Base-by-base conservation (phyloP, 257 asterid species). In the Rubia yunnanensis region DNA sequence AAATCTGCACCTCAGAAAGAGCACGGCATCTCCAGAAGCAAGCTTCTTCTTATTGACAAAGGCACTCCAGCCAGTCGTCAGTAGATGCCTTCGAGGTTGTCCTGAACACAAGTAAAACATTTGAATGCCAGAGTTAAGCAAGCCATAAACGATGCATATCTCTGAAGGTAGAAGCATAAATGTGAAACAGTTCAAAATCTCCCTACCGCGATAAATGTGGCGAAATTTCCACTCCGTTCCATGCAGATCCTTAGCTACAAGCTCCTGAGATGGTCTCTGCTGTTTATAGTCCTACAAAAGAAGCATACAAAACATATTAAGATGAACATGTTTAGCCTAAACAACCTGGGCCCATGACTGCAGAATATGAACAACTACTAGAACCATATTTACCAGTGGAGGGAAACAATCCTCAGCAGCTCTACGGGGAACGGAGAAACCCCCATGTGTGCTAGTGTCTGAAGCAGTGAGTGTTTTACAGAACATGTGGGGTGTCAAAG, bases 381-480 rank as follows among this genome's bases (percentile, higher is more conserved):
- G 50, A 44, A 44, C n/a, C 13, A 20, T 58, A 22, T 34, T 65
- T 85, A 92, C 98, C 91, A 92, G 74, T 46, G 98, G 96, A 67
- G 98, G 97, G 71, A 92, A 89, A 74, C 98, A 92, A 80, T 92
- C 98, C 75, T 92, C 97, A 13, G 98, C 98, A 36, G 97, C 97
- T 30, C 97, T 85, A n/a, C 98, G 97, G 35, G 97, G 98, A 55
- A 92, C 98, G 6, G 98, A 92, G 70, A 92, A 92, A 73, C 98
- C 98, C 41, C 98, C 98, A 74, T 92, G 98, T 11, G 97, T 92
- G 82, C 98, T 92, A 5, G 98, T 92, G 77, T 92, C 98, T 3
- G 98, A 92, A 13, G 98, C 98, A 1, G 98, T 92, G 66, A 92
- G 96, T 20, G 96, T 89, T 74, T 92, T 92, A 67, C 98, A 92